These are phyloP conservation scores for Jasminum sambac DNA, from an alignment of 257 asterid genomes.

Conservation along the genomic window DNA sequence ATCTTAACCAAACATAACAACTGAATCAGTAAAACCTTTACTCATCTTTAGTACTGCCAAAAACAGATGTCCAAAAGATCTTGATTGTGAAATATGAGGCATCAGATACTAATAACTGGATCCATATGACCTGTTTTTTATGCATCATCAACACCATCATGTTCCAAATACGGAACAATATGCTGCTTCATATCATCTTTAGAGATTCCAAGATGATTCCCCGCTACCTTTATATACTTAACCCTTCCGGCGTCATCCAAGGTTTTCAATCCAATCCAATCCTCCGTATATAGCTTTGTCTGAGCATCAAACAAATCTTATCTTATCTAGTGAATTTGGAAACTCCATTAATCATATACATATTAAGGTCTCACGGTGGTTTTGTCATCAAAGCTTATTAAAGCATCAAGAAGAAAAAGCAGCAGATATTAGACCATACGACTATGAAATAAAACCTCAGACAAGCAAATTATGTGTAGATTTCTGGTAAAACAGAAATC, in stretches of 20 bases:
- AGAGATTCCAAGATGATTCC: slow-evolving; percentile 82
- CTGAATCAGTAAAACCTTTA: no score
- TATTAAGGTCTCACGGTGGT: no score
- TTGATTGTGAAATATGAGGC: no score
- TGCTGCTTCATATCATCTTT: slow-evolving; percentile 62
- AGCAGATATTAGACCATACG: neutral
- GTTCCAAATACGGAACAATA: slow-evolving; percentile 60
- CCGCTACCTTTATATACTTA: slow-evolving; percentile 55
- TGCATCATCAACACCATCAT: slow-evolving; percentile 28
- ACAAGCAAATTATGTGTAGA: neutral
- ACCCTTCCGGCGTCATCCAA: slow-evolving; percentile 73
- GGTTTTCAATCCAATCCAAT: slow-evolving; percentile 82
- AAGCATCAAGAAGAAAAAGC: neutral
- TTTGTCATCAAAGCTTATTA: neutral
- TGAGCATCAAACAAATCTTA: slow-evolving; percentile 26
- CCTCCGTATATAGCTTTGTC: slow-evolving; percentile 69
- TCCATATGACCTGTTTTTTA: neutral
- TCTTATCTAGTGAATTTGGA: no score
- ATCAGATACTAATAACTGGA: no score
- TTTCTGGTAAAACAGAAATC: neutral
- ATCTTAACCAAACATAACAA: no score
- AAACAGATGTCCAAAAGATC: no score
- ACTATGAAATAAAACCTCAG: neutral
- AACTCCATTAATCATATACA: neutral
- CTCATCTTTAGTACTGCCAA: slow-evolving; percentile 14